Evolutionary conservation across 306 rosid genomes (phyloP), one percentile per base, ranked within the genome.

Genomic region (Cyamopsis tetragonoloba): DNA sequence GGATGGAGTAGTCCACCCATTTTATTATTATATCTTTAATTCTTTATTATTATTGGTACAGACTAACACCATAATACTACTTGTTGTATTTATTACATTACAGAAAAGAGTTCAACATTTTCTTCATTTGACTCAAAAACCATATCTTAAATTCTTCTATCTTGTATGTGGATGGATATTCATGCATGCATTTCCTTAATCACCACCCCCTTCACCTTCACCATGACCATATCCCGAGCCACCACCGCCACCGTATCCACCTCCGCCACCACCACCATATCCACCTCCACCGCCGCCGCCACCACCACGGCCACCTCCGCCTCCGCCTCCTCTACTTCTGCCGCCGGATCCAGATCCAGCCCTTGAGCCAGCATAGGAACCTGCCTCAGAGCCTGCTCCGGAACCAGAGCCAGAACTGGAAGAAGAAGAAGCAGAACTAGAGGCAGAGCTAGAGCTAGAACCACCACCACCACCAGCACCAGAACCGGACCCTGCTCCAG

Each of bases 311-410:
- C 83, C 68, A 1, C 59, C 4, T 0, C 77, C 75, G 0, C 80
- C 38, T 0, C 80, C 64, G 0, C 56, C 9, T 0, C 74, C 54
- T 6, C 13, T 65, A 1, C 79, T 19, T 11, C 76, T 20, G 3
- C 80, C 68, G 1, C 78, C 77, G 4, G 82, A 76, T 4, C 82
- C 80, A 2, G 86, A 75, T 23, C 87, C 79, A 6, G 87, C 84
- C 9, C 84, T 76, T n/a, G 87, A 82, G 17, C 87, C 83, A 0
- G 86, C 86, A 42, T 79, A 79, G 0, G 85, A 81, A 20, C 79
- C 82, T 10, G 85, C 85, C 17, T 32, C 44, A 1, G 77, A 71
- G 11, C 83, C 86, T 0, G 81, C 86, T 48, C 72, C 83, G 0
- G 78, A 73, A 1, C 81, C 87, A 7, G 73, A 72, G 7, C 87